Evolutionary conservation across 1,139 yeast species (phyloP).

Genomic region (Scheffersomyces insectosa): DNA sequence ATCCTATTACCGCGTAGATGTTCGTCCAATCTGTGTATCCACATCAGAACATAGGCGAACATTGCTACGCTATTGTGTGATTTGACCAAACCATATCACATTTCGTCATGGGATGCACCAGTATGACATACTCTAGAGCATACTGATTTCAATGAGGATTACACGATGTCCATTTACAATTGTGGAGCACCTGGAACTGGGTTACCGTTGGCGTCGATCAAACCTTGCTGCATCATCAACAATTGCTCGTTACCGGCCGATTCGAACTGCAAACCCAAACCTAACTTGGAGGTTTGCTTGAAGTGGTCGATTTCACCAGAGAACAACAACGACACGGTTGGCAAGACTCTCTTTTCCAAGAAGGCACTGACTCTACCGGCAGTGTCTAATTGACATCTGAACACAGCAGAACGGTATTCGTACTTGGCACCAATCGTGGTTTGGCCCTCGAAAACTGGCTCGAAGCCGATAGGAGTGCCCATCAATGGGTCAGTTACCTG

Average conservation of each 20-base stretch:
- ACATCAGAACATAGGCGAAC: too few species aligned
- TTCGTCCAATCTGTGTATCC: too few species aligned
- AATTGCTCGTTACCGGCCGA: conserved; percentile 92
- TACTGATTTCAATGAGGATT: too few species aligned
- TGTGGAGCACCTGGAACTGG: conserved; percentile 76
- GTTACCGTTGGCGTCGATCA: conserved; percentile 77
- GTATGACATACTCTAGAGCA: too few species aligned
- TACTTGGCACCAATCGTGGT: conserved; percentile 97
- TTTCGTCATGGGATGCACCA: too few species aligned
- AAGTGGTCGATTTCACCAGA: conserved; percentile 90
- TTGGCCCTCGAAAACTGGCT: conserved; percentile 84
- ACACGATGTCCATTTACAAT: conserved; percentile 17
- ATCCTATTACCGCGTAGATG: too few species aligned
- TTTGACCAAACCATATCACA: too few species aligned
- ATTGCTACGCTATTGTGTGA: too few species aligned
- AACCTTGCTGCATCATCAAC: conserved; percentile 73
- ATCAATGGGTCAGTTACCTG: conserved; percentile 80
- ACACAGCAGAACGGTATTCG: conserved; percentile 94
- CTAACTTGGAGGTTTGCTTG: conserved; percentile 80
- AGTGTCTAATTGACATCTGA: conserved; percentile 94
- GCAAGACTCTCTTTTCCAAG: conserved; percentile 90
- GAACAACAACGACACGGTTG: conserved; percentile 85
- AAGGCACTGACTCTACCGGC: conserved; percentile 88
- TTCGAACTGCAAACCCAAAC: conserved; percentile 94
- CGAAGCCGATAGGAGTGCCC: conserved; percentile 78